These are phyloP conservation scores for Staphylotrichum longicolle DNA, from an alignment of 495 filamentous ascomycete genomes.

Conservation along the genomic window DNA sequence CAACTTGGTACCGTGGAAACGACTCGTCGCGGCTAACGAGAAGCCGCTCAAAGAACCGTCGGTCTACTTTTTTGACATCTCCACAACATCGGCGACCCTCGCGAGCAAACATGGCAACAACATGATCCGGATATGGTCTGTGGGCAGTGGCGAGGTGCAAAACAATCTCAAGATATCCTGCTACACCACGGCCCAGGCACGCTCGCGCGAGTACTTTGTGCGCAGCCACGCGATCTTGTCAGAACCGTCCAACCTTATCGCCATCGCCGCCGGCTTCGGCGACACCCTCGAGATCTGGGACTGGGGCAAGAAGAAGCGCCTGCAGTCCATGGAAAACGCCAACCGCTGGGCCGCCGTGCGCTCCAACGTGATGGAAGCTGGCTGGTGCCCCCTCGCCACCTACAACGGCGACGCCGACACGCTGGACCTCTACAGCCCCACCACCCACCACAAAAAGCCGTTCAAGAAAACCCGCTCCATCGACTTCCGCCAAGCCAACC, in stretches of 20 bases:
- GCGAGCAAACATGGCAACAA: constrained; percentile 41
- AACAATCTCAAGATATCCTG: constrained; percentile 35
- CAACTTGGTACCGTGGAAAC: constrained; percentile 31
- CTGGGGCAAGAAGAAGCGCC: constrained; percentile 37
- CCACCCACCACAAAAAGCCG: constrained; percentile 64
- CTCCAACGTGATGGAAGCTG: constrained; percentile 34
- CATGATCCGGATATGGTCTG: constrained; percentile 38
- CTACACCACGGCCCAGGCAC: constrained; percentile 35
- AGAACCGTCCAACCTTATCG: constrained; percentile 34
- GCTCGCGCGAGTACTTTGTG: constrained; percentile 40
- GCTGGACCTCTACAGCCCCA: constrained; percentile 62
- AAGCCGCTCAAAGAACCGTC: constrained; percentile 31
- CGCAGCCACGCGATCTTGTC: constrained; percentile 41
- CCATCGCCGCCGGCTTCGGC: constrained; percentile 38
- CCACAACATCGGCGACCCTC: constrained; percentile 25
- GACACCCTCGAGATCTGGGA: constrained; percentile 40
- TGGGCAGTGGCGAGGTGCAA: constrained; percentile 33
- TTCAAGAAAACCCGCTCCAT: constrained; percentile 66
- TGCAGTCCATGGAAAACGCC: constrained; percentile 36
- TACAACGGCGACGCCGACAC: constrained; percentile 32
- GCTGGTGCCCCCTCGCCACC: constrained; percentile 32
- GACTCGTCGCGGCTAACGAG: constrained; percentile 23
- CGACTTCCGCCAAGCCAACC: constrained; percentile 47
- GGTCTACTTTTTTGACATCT: constrained; percentile 36
- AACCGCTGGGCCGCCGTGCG: constrained; percentile 39